phyloP scores from a whole-genome alignment of 129 eudicot genomes.

The Tagetes patula region DNA sequence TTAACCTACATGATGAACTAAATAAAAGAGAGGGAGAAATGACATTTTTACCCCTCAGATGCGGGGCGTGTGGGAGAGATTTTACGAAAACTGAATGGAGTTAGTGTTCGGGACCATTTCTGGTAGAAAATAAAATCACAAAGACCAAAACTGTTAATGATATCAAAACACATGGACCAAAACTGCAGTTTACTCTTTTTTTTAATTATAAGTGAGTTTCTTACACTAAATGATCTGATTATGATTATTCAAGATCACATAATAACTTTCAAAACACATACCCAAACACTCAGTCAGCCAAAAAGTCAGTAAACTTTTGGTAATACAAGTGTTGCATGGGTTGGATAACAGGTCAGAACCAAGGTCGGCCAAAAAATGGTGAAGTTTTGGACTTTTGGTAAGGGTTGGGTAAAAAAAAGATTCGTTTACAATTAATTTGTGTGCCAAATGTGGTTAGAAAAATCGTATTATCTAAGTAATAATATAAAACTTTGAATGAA shows the following conservation, averaged over 20 bases:
- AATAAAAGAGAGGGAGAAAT: no score
- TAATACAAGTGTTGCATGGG: neutral
- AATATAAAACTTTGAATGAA: neutral
- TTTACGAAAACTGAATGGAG: no score
- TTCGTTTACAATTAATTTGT: neutral
- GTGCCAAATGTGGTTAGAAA: neutral
- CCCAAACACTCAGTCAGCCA: neutral
- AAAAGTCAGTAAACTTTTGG: no score
- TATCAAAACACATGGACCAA: no score
- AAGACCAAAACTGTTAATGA: no score
- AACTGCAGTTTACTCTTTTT: no score
- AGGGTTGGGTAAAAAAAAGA: neutral
- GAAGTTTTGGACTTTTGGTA: neutral
- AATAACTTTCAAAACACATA: neutral
- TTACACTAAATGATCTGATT: neutral
- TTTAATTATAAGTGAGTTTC: neutral
- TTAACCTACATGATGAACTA: no score
- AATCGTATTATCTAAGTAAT: neutral
- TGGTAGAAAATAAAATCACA: no score
- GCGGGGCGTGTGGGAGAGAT: no score
- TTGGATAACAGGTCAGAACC: neutral
- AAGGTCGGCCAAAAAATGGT: neutral
- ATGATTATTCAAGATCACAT: neutral
- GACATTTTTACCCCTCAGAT: no score
- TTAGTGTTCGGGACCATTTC: no score